Base-by-base conservation (phyloP, 192 early-diverging fungal genomes). In the Phlyctochytrium bullatum region DNA sequence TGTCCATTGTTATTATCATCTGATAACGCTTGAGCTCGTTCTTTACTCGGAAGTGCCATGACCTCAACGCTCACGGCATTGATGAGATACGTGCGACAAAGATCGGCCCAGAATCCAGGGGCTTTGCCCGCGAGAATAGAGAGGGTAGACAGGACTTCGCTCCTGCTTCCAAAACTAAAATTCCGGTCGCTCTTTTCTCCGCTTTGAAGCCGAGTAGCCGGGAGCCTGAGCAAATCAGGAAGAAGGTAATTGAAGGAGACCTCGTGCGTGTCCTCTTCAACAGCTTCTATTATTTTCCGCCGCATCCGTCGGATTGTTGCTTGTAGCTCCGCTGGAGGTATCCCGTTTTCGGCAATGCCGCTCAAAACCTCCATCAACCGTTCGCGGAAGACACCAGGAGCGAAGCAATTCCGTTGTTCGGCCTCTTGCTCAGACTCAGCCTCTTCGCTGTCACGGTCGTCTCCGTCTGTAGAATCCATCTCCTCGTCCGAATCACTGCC, bases 221-320 rank as follows among this genome's bases (percentile, higher is more conserved):
- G 67, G 36, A 62, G 64, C 24, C 81, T 78, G 2, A 80, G 54
- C 47, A 88, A 80, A 30, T 86, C 78, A 34, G 72, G 71, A 34
- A 81, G 47, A 12, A 81, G 72, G 52, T 86, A 83, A 6, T 71
- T 79, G 4, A 85, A 76, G 10, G 89, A 78, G 4, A 75, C 73
- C 61, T 89, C 89, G 36, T 84, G 80, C 23, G 90, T 90, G 52
- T 87, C 80, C 29, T 90, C 88, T 62, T 84, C 72, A 10, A 92
- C 68, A 28, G 83, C 86, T 28, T 86, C 78, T 25, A 75, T 14
- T 20, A 90, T 83, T 36, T 87, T 81, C 0, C 66, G 52, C 25
- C 81, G 73, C 62, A 78, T 75, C 6, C 76, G 58, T n/a, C 56
- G 52, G n/a, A 81, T 56, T 1, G 69, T 65, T 1, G 68, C 25